phyloP scores from a whole-genome alignment of 164 flowering plant genomes.

The Piper longum region DNA sequence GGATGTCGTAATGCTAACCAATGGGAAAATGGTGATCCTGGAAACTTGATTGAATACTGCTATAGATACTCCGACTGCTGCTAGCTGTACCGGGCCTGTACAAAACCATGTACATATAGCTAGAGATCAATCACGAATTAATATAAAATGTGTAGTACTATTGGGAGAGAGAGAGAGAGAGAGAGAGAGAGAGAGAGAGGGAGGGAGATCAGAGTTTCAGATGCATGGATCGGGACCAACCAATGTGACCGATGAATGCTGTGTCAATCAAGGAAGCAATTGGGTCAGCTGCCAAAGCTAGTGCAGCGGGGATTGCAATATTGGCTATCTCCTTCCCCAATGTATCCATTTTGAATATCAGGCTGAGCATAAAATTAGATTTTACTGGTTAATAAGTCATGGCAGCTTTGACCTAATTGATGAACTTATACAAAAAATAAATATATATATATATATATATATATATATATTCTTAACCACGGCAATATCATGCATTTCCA shows the following conservation, averaged over 20 bases:
- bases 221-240: conserved; percentile 14
- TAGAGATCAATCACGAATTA: too few relatives aligned
- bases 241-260: conserved; percentile 71
- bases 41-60: conserved; percentile 51
- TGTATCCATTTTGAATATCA: conserved; percentile 38
- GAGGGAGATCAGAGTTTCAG: background rate
- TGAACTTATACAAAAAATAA: background rate
- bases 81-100: conserved; percentile 61
- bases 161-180: background rate
- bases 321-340: conserved; percentile 50
- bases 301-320: conserved; percentile 70
- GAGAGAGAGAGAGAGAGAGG: background rate
- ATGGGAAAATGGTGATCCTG: conserved; percentile 45
- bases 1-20: conserved; percentile 52
- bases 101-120: background rate
- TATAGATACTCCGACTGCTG: conserved; percentile 54
- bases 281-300: conserved; percentile 74
- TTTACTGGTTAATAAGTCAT: background rate
- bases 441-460: background rate
- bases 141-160: too few relatives aligned
- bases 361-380: conserved; percentile 15
- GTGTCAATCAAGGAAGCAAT: conserved; percentile 77
- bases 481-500: background rate
- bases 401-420: background rate
- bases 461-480: background rate